Evolutionary conservation across 2,329 filamentous ascomycete species (phyloP).

Genomic region (Cadophora sp.): DNA sequence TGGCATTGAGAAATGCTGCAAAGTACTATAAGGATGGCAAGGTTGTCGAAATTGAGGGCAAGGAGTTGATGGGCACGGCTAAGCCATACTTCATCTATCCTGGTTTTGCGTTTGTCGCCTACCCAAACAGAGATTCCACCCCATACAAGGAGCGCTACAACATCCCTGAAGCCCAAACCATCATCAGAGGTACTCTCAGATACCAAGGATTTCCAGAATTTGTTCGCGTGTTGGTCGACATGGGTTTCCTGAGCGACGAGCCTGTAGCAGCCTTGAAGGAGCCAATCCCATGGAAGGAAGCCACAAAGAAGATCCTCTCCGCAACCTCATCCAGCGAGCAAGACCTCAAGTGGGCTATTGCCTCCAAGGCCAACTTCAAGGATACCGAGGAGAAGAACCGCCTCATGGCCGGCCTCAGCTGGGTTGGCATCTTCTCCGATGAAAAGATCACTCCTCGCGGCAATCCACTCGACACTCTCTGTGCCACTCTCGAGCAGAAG

Average conservation of each 20-base stretch:
- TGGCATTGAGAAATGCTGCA: conserved; percentile 86
- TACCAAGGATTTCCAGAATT: conserved; percentile 93
- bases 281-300: conserved; percentile 82
- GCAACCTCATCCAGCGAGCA: conserved; percentile 69
- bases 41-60: conserved; percentile 67
- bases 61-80: conserved; percentile 83
- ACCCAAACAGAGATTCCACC: conserved; percentile 91
- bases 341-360: conserved; percentile 76
- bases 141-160: conserved; percentile 87
- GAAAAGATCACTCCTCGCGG: conserved; percentile 73
- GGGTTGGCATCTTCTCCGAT: conserved; percentile 74
- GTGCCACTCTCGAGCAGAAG: conserved; percentile 87
- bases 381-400: conserved; percentile 71
- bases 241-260: conserved; percentile 84
- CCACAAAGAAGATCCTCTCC: conserved; percentile 77
- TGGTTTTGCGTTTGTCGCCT: conserved; percentile 87
- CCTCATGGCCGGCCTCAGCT: conserved; percentile 74
- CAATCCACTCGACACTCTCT: conserved; percentile 90
- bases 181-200: conserved; percentile 83
- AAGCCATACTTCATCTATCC: conserved; percentile 93
- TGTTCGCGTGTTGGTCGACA: conserved; percentile 84
- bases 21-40: conserved; percentile 83
- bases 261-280: conserved; percentile 69
- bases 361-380: conserved; percentile 76
- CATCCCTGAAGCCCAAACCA: conserved; percentile 89